Percentiles rank a stretch among this genome's conserved stretches.
Conservation (phyloP, 2,329 filamentous ascomycete species). For the Penicillium capsulatum region DNA sequence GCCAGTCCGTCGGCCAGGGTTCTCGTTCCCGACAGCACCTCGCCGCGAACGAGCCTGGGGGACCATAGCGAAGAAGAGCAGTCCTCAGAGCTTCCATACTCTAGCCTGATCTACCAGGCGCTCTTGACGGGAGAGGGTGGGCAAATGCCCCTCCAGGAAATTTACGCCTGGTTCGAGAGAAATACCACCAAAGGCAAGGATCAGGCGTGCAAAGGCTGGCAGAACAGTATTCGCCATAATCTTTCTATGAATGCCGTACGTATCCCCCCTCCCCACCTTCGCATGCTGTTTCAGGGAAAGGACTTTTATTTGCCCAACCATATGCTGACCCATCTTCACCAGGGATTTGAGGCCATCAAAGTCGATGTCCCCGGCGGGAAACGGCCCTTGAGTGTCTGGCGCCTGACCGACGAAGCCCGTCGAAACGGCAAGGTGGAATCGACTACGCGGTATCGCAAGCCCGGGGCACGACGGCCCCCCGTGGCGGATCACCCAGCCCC, state of each 20-base stretch:
- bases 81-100: slow-evolving; percentile 64
- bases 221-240: slow-evolving; percentile 94
- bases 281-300: too few relatives aligned
- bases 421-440: slow-evolving; percentile 67
- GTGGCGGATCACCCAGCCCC: slow-evolving; percentile 37
- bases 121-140: slow-evolving; percentile 57
- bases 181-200: slow-evolving; percentile 72
- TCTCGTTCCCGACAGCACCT: slow-evolving; percentile 16
- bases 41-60: slow-evolving; percentile 18
- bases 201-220: slow-evolving; percentile 68
- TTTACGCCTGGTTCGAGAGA: slow-evolving; percentile 84
- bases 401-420: slow-evolving; percentile 66
- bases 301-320: slow-evolving; percentile 1
- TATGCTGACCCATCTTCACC: slow-evolving; percentile 1
- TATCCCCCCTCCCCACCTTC: slow-evolving; percentile 21
- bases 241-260: slow-evolving; percentile 90
- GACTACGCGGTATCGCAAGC: slow-evolving; percentile 72
- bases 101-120: slow-evolving; percentile 72
- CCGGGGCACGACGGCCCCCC: slow-evolving; percentile 37
- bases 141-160: slow-evolving; percentile 77
- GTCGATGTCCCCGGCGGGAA: slow-evolving; percentile 46
- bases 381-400: slow-evolving; percentile 70
- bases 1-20: slow-evolving; percentile 6
- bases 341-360: slow-evolving; percentile 53
- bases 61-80: slow-evolving; percentile 25